Evolutionary conservation across 768 basidiomycete species (phyloP), one percentile per base, ranked within the genome.

Genomic region (Fomitopsis pulvina): DNA sequence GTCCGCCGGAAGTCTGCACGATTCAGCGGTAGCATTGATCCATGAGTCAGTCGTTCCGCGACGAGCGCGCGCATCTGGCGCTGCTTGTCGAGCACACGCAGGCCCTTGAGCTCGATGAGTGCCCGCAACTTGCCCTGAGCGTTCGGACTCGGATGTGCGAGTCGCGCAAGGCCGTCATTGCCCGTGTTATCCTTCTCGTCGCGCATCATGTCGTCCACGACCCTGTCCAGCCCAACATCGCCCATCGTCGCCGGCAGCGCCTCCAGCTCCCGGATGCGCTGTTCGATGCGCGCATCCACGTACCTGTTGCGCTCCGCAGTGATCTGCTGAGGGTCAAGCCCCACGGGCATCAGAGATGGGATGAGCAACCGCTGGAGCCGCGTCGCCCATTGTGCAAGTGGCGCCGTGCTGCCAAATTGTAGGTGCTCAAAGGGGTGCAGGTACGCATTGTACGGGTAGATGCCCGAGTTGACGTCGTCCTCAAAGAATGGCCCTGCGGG

Each of bases 391-490:
- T 81, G 68, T 38, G 73, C 67, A 12, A 83, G 81, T 60, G 81
- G 81, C 44, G 71, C 73, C 45, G 81, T 79, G 26, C 78, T 55
- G 22, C 76, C 71, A 32, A 87, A 82, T 52, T 85, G 83, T 55
- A 89, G 79, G 54, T 90, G 85, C 2, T 83, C 74, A 64, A 94
- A 86, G 11, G 93, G 93, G 59, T 92, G 81, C 25, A 79, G 76
- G 63, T 81, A 94, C 18, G 93, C 85, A 64, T 95, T 95, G 72
- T 93, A 94, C 2, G 93, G 93, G 60, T 94, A 92, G 52, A 94
- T 83, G 34, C 81, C 79, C 0, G 91, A 92, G 50, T 79, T 74
- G 46, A 78, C 71, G 63, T 94, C 81, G 62, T 87, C 86, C 53
- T 95, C 92, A 26, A 88, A 71, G 67, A 81, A 83, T 4, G 81